Base-by-base conservation (phyloP, 768 basidiomycete genomes). In the Podaxis sp. region DNA sequence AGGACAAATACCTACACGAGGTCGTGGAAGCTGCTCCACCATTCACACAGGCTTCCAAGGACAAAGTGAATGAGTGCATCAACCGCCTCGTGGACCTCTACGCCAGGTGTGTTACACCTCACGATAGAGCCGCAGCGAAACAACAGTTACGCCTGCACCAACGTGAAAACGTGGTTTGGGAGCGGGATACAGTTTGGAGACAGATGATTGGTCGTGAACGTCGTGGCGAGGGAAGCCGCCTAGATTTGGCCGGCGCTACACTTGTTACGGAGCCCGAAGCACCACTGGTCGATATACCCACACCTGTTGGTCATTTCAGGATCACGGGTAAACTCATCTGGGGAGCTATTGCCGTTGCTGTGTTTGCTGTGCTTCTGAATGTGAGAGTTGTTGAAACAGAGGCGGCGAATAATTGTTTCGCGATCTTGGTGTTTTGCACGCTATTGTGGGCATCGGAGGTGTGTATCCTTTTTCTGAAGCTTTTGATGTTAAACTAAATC, bases 371-470 rank as follows among this genome's bases (percentile, higher is more conserved):
- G 1, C 73, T 97, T 59, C 72, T 95, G 65, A 87, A 85, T 64
- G 75, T 83, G 2, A 72, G 79, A 11, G 75, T 83, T 2, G 76
- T 95, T 44, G 80, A 87, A 13, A 79, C 81, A 18, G 74, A 71
- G 25, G 87, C 90, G 71, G 92, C 93, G 44, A 95, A 92, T 69
- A 88, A 88, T 54, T 98, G 95, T 68, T 86, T 97, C 64, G 95
- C 94, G 0, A 85, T 98, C 64, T 76, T 99, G 50, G 77, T 87
- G 2, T 92, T 98, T 65, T 91, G 92, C 65, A 97, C 95, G 5
- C 81, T 98, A 21, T 75, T 98, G 57, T 98, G 97, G 97, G 96
- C 96, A 18, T 90, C 94, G 4, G 97, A 99, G 86, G 94, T 92
- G 65, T 58, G 82, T 67, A 18, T 50, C 4, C 35, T 13, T 42